Evolutionary conservation across 1,284 basidiomycete species (phyloP), one percentile per base, ranked within the genome.

Genomic region (Rhodotorula sp.): DNA sequence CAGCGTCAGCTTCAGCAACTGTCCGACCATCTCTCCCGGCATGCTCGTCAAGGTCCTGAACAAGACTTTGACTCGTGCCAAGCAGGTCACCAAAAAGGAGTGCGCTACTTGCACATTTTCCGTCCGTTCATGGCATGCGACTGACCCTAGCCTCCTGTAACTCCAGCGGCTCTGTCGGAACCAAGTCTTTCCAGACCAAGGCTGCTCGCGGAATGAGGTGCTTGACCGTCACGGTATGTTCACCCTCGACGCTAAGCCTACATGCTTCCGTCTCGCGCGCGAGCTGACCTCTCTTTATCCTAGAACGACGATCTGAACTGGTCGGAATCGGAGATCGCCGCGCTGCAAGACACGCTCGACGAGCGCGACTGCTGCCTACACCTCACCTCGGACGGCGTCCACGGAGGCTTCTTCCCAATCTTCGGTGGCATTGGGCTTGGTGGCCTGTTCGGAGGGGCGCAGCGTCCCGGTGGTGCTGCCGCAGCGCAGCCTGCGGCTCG

Each of bases 241-340:
- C n/a, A 8, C 18, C n/a, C 7, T n/a, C 6, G 29, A 12, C 20
- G 10, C 26, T 22, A n/a, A n/a, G n/a, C n/a, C n/a, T n/a, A 5
- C 18, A 3, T 10, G 20, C 5, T 26, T 18, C 7, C 44, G 17
- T 18, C 51, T 42, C 37, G 37, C 14, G 37, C 10, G 12, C 4
- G 10, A 18, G 8, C 2, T 30, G 18, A 26, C n/a, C 24, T 15
- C 4, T 12, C 6, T 4, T n/a, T 14, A 4, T 14, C 5, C 6
- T 48, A 71, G 69, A 29, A 64, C 57, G 73, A 74, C 70, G 73
- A 74, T 46, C 20, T 66, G 48, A n/a, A 18, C 24, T 74, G 66
- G 65, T 60, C 37, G 22, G 60, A 71, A 26, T 57, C 51, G 33
- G 66, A 71, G 12, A 26, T 71, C 46, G 6, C 3, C 18, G 46